Evolutionary conservation across 2,329 filamentous ascomycete genomes (phyloP).

Genomic region (Golovinomyces cichoracearum): DNA sequence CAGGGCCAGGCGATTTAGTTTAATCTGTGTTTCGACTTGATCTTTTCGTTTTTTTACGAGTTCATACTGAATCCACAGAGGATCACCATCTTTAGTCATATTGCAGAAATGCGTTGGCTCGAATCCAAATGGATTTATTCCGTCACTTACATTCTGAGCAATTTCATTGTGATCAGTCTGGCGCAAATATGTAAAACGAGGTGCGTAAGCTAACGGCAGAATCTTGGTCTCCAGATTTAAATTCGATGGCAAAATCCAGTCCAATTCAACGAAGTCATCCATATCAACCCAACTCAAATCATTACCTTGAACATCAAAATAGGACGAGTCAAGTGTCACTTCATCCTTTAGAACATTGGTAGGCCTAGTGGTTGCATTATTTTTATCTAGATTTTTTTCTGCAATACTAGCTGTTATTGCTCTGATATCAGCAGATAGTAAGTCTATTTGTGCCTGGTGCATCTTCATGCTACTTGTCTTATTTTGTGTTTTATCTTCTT

Average conservation of each 20-base stretch:
- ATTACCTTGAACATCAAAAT: slow-evolving; percentile 84
- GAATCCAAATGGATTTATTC: slow-evolving; percentile 72
- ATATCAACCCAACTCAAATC: slow-evolving; percentile 96
- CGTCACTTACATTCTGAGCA: slow-evolving; percentile 53
- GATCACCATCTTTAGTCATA: slow-evolving; percentile 77
- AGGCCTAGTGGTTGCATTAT: slow-evolving; percentile 31
- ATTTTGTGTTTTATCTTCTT: slow-evolving; percentile 47
- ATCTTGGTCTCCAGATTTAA: slow-evolving; percentile 86
- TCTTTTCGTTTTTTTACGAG: slow-evolving; percentile 59
- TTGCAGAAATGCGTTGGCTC: slow-evolving; percentile 88
- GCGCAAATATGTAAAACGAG: slow-evolving; percentile 89
- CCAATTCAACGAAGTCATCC: slow-evolving; percentile 95
- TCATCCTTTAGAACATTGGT: slow-evolving; percentile 26
- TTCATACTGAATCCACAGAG: slow-evolving; percentile 69
- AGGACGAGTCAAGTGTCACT: slow-evolving; percentile 46
- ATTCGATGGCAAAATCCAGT: slow-evolving; percentile 81
- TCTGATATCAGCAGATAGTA: slow-evolving; percentile 72
- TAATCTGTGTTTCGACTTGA: slow-evolving; percentile 53
- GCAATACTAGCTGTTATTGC: slow-evolving; percentile 78
- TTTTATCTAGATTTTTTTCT: slow-evolving; percentile 50
- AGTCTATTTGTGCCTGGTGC: slow-evolving; percentile 76
- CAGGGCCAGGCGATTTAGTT: slow-evolving; percentile 43
- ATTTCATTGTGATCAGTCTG: slow-evolving; percentile 76
- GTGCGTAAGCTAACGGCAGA: slow-evolving; percentile 68
- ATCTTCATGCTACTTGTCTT: slow-evolving; percentile 86